These are phyloP conservation scores for Petrea volubilis DNA, from an alignment of 257 asterid species.

Conservation along the genomic window DNA sequence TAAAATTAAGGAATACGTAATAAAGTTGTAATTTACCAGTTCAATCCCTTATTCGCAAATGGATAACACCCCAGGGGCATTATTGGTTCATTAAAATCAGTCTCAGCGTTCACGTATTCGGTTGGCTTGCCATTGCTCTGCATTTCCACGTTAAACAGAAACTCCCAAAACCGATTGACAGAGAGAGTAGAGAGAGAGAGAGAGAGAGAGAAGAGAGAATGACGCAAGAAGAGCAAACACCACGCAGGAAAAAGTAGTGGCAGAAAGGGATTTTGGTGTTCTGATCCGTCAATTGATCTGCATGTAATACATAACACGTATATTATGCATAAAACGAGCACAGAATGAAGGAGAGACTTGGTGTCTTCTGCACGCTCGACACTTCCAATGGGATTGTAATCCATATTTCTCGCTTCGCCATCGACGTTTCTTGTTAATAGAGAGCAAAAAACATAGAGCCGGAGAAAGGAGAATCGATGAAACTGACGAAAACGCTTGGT, in stretches of 20 bases:
- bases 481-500: not conserved
- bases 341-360: conserved; percentile 23
- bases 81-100: conserved; percentile 16
- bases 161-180: conserved; percentile 20
- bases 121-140: conserved; percentile 26
- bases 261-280: conserved; percentile 29
- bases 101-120: conserved; percentile 24
- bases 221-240: not conserved
- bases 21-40: too few species aligned
- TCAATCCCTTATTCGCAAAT: not conserved
- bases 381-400: conserved; percentile 18
- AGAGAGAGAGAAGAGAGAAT: not conserved
- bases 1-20: too few species aligned
- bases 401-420: conserved; percentile 12
- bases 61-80: conserved; percentile 16
- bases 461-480: not conserved
- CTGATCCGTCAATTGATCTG: conserved; percentile 29
- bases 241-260: conserved; percentile 15
- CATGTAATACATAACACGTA: conserved; percentile 29
- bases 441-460: not conserved
- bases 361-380: conserved; percentile 15
- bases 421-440: not conserved
- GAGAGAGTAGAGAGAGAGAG: not conserved
- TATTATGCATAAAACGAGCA: not conserved
- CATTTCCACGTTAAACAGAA: conserved; percentile 22